These are phyloP conservation scores for Acmispon strigosus DNA, from an alignment of 306 rosid species.

Conservation along the genomic window DNA sequence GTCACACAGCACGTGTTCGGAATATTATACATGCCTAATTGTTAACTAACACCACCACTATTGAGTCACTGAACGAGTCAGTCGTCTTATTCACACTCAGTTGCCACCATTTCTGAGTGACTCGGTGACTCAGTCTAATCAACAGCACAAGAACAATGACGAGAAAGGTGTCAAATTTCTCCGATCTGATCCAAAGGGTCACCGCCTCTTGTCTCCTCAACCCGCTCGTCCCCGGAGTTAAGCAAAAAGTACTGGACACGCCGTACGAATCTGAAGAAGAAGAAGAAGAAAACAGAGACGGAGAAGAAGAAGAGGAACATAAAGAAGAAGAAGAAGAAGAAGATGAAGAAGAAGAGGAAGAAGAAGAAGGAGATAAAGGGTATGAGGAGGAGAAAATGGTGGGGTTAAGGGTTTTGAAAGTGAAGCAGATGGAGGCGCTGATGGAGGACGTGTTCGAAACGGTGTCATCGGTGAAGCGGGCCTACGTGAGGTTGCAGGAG, in stretches of 20 bases:
- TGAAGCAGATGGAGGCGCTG: slow-evolving; percentile 58
- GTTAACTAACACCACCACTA: neutral
- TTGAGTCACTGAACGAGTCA: slow-evolving; percentile 26
- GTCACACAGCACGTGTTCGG: slow-evolving; percentile 16
- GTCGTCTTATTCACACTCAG: neutral
- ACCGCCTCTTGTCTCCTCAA: slow-evolving; percentile 85
- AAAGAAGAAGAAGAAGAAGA: neutral
- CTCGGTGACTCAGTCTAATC: neutral
- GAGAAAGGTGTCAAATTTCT: slow-evolving; percentile 70
- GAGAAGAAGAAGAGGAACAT: neutral
- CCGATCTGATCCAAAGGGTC: slow-evolving; percentile 94
- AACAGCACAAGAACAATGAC: slow-evolving; percentile 41
- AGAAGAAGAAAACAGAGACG: slow-evolving; percentile 32
- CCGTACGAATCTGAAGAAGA: slow-evolving; percentile 15
- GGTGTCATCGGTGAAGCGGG: slow-evolving; percentile 71
- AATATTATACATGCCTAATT: neutral
- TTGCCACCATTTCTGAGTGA: slow-evolving; percentile 18
- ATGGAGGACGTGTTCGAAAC: slow-evolving; percentile 81
- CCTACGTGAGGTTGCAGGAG: slow-evolving; percentile 66
- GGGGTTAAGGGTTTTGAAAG: slow-evolving; percentile 24
- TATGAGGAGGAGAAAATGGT: slow-evolving; percentile 12
- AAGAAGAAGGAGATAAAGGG: neutral
- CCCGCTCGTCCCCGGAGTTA: slow-evolving; percentile 50
- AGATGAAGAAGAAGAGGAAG: neutral
- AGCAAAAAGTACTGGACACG: slow-evolving; percentile 21